Evolutionary conservation across 257 asterid species (phyloP), one percentile per base, ranked within the genome.

Genomic region (Fraxinus quadrangulata): DNA sequence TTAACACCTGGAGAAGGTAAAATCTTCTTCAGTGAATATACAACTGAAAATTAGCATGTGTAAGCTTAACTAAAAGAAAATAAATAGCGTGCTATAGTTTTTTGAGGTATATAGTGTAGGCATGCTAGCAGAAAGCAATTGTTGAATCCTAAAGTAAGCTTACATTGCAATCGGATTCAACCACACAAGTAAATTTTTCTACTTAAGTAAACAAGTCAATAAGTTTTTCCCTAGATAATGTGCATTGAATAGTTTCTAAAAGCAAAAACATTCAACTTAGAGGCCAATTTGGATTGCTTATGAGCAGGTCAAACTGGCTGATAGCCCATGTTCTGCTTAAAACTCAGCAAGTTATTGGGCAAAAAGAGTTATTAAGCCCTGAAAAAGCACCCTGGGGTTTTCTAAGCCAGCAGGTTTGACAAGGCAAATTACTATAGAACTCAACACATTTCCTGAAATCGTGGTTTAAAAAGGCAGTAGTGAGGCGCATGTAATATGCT

Each of bases 1-100:
- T 82, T 77, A 94, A 78, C 73, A 91, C 97, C 97, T 91, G 75
- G 72, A 66, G 63, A 76, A 74, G 56, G 72, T 23, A 33, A 71
- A 75, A 68, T 75, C 61, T 45, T 40, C 66, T 70, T 17, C 70
- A 82, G 76, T 40, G 70, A 75, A 28, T 71, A 42, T 3, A 61
- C 63, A 76, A 4, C 8, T 61, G 11, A 73, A 49, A 40, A 75
- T 77, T 40, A 21, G 33, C 24, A 39, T 6, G 2, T 42, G 49
- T 42, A 10, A 42, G 49, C 49, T 12, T n/a, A 42, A 40, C 14
- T 2, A 40, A 40, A 40, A 74, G 10, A 59, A 54, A 56, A 47
- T 67, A 78, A 70, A 71, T 71, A 26, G 45, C 33, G 16, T 71
- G 3, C 33, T 69, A 9, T 16, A 13, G 23, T 12, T 49, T 13